Evolutionary conservation across 345 rosid genomes (phyloP), one percentile per base, ranked within the genome.

Genomic region (Excoecaria agallocha): DNA sequence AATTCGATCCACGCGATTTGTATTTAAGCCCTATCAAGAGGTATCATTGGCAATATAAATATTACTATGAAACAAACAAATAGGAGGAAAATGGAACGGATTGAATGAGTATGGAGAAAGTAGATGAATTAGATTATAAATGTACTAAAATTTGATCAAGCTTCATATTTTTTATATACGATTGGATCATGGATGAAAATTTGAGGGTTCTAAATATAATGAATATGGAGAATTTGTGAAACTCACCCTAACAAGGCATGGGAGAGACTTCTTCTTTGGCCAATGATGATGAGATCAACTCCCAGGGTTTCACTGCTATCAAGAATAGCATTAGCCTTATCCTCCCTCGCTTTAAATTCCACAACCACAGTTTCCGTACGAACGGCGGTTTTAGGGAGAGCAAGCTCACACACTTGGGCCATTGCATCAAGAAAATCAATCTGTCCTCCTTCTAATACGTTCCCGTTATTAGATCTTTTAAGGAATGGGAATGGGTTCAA

Each of bases 191-290:
- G n/a, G n/a, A n/a, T n/a, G 5, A 52, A 52, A 3, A 15, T n/a
- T n/a, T n/a, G n/a, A n/a, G n/a, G n/a, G n/a, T n/a, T n/a, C n/a
- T n/a, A n/a, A n/a, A n/a, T n/a, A n/a, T n/a, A n/a, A 13, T 52
- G 22, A 22, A 48, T 43, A 57, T 59, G 19, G 20, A n/a, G n/a
- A n/a, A n/a, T 1, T 15, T 70, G 50, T 60, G 4, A 72, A 45
- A 74, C 83, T 82, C 70, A 89, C 97, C 95, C 91, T 75, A 89
- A 79, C 37, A 94, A 75, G n/a, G 90, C 91, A 16, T 79, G 78
- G 25, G 96, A 88, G 77, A 94, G 79, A 68, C 91, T 89, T 71
- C 91, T 70, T 49, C 85, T 79, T 77, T 92, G 97, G 25, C 97
- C 97, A 10, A 92, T 84, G 30, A 94, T 77, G 38, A 92, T 87